Evolutionary conservation across 805 yeast species (phyloP), one percentile per base, ranked within the genome.

Genomic region (Pichia membranifaciens): DNA sequence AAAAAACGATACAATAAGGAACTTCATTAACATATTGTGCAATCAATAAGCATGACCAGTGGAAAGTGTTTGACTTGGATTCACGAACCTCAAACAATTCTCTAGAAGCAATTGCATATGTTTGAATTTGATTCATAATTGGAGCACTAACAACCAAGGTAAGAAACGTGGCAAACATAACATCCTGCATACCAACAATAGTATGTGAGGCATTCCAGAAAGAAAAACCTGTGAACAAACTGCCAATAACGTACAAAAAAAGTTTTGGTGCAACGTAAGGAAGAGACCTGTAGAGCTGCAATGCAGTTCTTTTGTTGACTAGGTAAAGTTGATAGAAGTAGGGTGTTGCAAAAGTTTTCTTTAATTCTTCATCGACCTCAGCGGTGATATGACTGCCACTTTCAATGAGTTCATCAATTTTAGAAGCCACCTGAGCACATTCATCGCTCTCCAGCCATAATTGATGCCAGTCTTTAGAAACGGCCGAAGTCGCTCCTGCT

Each of bases 401-500:
- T 16, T 49, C 53, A 43, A 60, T 48, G 47, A 69, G 46, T 15
- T 58, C 47, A 23, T 58, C 60, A 40, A 73, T 60, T 39, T 65
- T 66, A 1, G 49, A 37, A n/a, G 63, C 57, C 36, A 61, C 59
- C 2, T 49, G 50, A 5, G 44, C 47, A 48, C 45, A 68, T 44
- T 66, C 62, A 3, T 51, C 51, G 31, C 66, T 58, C 15, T 62
- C 64, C 7, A 52, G 53, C 93, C 93, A 85, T 12, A 76, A 69
- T 10, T 80, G 77, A 61, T 71, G 69, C 82, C 86, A 85, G 62
- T 85, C 82, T 43, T 73, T 74, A 28, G 65, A 58, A 16, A 74
- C 76, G 45, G 68, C 58, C 3, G 87, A 82, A 25, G 87, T 82
- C 3, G 91, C 88, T 60, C 87, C 90, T 31, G 91, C 90, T 51